Evolutionary conservation across 768 basidiomycete genomes (phyloP).

Genomic region (Mycena latifolia): DNA sequence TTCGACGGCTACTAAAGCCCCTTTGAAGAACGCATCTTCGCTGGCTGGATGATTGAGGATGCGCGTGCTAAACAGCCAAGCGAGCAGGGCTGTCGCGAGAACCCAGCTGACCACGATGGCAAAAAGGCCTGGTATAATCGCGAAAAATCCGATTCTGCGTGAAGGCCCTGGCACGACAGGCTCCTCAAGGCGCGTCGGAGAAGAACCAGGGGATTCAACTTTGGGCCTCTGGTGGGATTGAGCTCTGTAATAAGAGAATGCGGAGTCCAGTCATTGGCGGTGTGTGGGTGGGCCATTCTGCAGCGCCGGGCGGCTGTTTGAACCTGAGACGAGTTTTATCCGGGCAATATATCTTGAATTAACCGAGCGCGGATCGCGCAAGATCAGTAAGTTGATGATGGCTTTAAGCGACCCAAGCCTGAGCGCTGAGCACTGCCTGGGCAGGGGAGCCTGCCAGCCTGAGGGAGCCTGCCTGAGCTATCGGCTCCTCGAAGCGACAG

Average conservation of each 20-base stretch:
- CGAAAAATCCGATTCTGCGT: conserved; percentile 1
- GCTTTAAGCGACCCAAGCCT: no score
- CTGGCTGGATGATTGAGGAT: conserved; percentile 5
- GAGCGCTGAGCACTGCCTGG: no score
- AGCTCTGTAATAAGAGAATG: not conserved
- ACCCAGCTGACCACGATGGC: conserved; percentile 5
- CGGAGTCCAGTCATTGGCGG: not conserved
- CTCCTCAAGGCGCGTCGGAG: not conserved
- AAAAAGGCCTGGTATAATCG: not conserved
- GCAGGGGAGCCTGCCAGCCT: no score
- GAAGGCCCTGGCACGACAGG: not conserved
- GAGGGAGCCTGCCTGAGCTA: no score
- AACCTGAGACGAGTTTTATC: no score
- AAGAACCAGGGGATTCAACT: not conserved
- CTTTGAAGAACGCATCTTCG: not conserved
- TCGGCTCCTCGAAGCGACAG: no score
- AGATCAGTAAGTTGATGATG: no score
- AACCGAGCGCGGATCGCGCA: no score
- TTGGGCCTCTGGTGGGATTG: not conserved
- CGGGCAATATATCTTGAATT: no score
- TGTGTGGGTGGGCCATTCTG: not conserved
- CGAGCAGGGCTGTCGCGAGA: conserved; percentile 3
- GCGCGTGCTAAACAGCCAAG: conserved; percentile 1
- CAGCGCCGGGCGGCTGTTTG: no score
- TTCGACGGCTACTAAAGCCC: not conserved